phyloP scores from a whole-genome alignment of 1,284 basidiomycete species.

The Fomitopsis schrenkii region DNA sequence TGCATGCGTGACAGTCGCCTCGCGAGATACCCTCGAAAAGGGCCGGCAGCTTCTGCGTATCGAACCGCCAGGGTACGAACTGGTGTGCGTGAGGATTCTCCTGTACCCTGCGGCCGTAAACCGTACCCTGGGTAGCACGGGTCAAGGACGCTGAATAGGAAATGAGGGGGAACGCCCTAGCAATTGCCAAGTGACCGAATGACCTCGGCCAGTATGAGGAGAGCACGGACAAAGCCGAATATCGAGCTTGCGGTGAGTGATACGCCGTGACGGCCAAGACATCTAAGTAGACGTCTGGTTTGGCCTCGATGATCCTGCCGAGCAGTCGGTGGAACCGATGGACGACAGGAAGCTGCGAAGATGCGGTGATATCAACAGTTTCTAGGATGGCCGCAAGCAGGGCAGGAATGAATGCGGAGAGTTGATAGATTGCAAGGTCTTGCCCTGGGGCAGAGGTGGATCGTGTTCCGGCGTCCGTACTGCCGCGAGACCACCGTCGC shows the following conservation, averaged over 20 bases:
- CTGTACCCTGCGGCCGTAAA: slow-evolving; percentile 13
- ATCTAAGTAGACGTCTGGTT: slow-evolving; percentile 67
- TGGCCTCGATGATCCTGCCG: slow-evolving; percentile 51
- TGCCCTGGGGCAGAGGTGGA: slow-evolving; percentile 60
- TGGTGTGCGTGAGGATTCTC: slow-evolving; percentile 50
- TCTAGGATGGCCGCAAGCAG: slow-evolving; percentile 60
- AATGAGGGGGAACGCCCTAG: slow-evolving; percentile 43
- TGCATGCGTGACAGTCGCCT: slow-evolving; percentile 52
- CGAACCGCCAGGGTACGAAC: slow-evolving; percentile 65
- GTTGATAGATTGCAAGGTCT: slow-evolving; percentile 48
- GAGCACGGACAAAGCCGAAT: slow-evolving; percentile 52
- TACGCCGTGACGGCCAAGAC: slow-evolving; percentile 68
- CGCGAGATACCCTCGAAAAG: slow-evolving; percentile 34
- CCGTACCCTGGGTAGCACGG: slow-evolving; percentile 13
- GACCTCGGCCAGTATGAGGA: slow-evolving; percentile 62
- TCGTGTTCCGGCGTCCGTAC: slow-evolving; percentile 27
- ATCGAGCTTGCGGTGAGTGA: slow-evolving; percentile 51
- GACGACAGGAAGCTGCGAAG: slow-evolving; percentile 31
- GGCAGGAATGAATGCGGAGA: slow-evolving; percentile 56
- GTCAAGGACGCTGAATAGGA: slow-evolving; percentile 25
- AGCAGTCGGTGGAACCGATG: slow-evolving; percentile 57
- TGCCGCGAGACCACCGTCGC: slow-evolving; percentile 27
- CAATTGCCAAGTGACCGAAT: slow-evolving; percentile 61
- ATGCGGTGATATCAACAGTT: slow-evolving; percentile 35
- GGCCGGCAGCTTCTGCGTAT: slow-evolving; percentile 22